Evolutionary conservation across 169 alveolate species (phyloP), one percentile per base, ranked within the genome.

Genomic region (Plasmodium blacklocki): DNA sequence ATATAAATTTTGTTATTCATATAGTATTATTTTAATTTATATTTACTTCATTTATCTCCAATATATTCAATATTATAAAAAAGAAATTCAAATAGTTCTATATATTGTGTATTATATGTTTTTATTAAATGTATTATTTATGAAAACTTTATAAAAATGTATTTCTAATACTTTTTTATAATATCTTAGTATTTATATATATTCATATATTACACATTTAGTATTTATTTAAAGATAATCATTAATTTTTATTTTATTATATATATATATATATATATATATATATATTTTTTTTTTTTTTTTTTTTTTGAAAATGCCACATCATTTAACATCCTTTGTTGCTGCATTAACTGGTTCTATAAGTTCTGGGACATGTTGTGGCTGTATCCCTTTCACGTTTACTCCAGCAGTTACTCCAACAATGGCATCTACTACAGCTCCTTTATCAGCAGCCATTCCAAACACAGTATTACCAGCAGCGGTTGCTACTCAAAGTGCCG

Each of bases 291-390:
- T 68, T 6, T 52, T 58, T 54, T 54, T 49, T 43, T 43, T 54
- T 54, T 49, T 43, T 39, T 19, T 76, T 52, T 1, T 18, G 18
- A 68, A 26, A 54, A 80, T 80, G 90, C 90, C 90, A 14, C 90
- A 80, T 32, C 80, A 80, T 49, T 80, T 80, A 80, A 80, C 90
- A 3, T 80, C 90, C 32, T 80, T 80, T 68, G 74, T 68, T 56
- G 80, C 90, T 23, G 90, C 90, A 26, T 52, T 80, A 68, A 80
- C 90, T 18, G 90, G 90, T 29, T 80, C 90, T n/a, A 63, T 80
- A 26, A 68, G 78, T 73, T 80, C 90, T 39, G 90, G 90, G 23
- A 80, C 90, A 2, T 80, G 90, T 18, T 80, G 90, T 72, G 90
- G 90, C 19, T 80, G 90, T 62, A 80, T 80, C 60, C 90, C 90